These are phyloP conservation scores for Sarocladium kiliense DNA, from an alignment of 2,329 filamentous ascomycete species.

Conservation along the genomic window DNA sequence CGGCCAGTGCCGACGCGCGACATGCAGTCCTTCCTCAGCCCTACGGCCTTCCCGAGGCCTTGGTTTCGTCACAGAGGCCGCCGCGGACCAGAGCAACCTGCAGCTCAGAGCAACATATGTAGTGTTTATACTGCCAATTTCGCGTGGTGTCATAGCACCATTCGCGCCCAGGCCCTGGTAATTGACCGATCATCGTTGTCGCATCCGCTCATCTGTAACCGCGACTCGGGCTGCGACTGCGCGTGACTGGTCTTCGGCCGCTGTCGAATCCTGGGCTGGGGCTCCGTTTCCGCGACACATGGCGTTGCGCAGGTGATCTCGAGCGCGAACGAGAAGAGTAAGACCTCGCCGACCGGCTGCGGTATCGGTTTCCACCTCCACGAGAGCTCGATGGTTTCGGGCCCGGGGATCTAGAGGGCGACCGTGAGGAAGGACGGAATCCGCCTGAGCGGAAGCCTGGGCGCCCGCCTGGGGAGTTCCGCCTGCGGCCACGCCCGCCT, in stretches of 20 bases:
- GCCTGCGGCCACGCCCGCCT: conserved; percentile 31
- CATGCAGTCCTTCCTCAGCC: not conserved
- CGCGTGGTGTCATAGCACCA: no score
- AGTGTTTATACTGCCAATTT: no score
- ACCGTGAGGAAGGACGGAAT: conserved; percentile 57
- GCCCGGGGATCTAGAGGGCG: conserved; percentile 38
- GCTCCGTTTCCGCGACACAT: conserved; percentile 18
- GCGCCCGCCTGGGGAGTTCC: conserved; percentile 21
- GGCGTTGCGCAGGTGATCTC: conserved; percentile 32
- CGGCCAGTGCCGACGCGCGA: not conserved
- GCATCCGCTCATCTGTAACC: conserved; percentile 29
- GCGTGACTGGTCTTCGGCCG: conserved; percentile 26
- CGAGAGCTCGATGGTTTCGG: conserved; percentile 27
- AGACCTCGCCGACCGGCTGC: conserved; percentile 38
- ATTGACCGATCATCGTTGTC: no score
- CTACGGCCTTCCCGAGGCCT: not conserved
- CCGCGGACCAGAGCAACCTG: no score
- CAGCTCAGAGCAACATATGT: no score
- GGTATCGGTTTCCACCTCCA: conserved; percentile 33
- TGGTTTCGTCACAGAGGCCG: no score
- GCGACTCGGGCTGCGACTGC: conserved; percentile 41
- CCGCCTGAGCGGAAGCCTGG: conserved; percentile 32
- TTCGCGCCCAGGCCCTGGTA: no score
- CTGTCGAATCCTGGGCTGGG: conserved; percentile 26
- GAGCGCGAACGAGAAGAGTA: conserved; percentile 46